phyloP scores from a whole-genome alignment of 768 basidiomycete species.

The Naganishia vishniacii region DNA sequence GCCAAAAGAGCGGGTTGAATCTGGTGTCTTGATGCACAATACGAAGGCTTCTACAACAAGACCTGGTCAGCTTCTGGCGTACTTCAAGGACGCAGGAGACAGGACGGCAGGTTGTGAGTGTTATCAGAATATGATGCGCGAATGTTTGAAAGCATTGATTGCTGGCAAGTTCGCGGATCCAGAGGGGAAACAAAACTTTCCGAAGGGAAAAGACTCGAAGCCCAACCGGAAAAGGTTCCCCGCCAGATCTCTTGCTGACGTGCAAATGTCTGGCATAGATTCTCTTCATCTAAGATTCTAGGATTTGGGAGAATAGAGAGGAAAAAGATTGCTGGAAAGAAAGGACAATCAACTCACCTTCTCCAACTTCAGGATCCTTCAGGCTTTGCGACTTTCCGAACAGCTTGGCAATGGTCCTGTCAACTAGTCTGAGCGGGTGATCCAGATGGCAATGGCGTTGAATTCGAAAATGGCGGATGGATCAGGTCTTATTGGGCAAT shows the following conservation, averaged over 20 bases:
- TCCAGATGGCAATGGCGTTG: too few relatives aligned
- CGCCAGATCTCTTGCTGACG: constrained; percentile 21
- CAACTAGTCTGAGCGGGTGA: too few relatives aligned
- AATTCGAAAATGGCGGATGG: too few relatives aligned
- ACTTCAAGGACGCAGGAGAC: not conserved
- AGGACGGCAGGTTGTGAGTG: not conserved
- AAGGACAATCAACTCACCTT: constrained; percentile 2
- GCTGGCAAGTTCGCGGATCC: constrained; percentile 1
- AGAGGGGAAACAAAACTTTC: not conserved
- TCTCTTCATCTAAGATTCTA: constrained; percentile 13
- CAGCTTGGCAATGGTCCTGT: too few relatives aligned
- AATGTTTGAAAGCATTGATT: constrained; percentile 21
- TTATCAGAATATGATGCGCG: constrained; percentile 20
- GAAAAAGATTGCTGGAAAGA: too few relatives aligned
- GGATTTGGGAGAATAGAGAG: not conserved
- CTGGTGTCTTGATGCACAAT: too few relatives aligned
- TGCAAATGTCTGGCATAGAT: constrained; percentile 22
- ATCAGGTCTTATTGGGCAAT: too few relatives aligned
- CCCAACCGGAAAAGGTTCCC: not conserved
- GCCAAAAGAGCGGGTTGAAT: too few relatives aligned
- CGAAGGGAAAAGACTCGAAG: not conserved
- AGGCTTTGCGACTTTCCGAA: too few relatives aligned
- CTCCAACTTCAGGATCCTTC: not conserved
- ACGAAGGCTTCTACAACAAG: too few relatives aligned
- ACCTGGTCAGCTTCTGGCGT: too few relatives aligned